Evolutionary conservation across 2,329 filamentous ascomycete species (phyloP).

Genomic region (Cladosporium sp.): DNA sequence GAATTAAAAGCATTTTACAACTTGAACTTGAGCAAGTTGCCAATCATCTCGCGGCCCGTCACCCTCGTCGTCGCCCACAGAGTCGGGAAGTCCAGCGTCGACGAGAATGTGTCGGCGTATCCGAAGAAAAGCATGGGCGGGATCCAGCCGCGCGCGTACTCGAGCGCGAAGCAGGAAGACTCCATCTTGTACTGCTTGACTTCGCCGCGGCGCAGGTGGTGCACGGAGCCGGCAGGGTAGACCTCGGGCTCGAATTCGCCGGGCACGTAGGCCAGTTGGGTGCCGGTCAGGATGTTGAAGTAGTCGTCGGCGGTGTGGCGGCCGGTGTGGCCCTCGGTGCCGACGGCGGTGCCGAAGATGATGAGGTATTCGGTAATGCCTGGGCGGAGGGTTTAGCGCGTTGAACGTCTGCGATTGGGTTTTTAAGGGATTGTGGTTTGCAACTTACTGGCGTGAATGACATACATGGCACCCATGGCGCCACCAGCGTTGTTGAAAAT

Average conservation of each 20-base stretch:
- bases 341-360: slow-evolving; percentile 79
- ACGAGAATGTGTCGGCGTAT: slow-evolving; percentile 76
- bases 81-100: slow-evolving; percentile 82
- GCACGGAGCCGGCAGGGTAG: slow-evolving; percentile 67
- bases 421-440: background rate
- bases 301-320: slow-evolving; percentile 92
- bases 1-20: slow-evolving; percentile 47
- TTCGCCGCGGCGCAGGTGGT: slow-evolving; percentile 69
- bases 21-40: slow-evolving; percentile 70
- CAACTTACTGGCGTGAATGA: slow-evolving; percentile 76
- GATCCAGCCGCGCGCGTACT: slow-evolving; percentile 87
- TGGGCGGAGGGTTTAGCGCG: slow-evolving; percentile 30
- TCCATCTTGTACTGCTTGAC: slow-evolving; percentile 86
- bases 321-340: slow-evolving; percentile 84
- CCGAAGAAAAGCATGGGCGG: slow-evolving; percentile 91
- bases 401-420: background rate
- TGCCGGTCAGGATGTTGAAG: slow-evolving; percentile 83
- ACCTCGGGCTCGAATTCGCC: slow-evolving; percentile 67
- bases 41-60: slow-evolving; percentile 74
- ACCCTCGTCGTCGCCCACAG: slow-evolving; percentile 75
- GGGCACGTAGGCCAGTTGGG: slow-evolving; percentile 72
- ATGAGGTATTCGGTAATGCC: slow-evolving; percentile 86
- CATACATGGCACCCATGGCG: slow-evolving; percentile 89
- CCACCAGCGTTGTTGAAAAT: slow-evolving; percentile 90
- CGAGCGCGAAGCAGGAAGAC: slow-evolving; percentile 73